Base-by-base conservation (phyloP, 257 asterid genomes). In the Solanum ossicruentum region DNA sequence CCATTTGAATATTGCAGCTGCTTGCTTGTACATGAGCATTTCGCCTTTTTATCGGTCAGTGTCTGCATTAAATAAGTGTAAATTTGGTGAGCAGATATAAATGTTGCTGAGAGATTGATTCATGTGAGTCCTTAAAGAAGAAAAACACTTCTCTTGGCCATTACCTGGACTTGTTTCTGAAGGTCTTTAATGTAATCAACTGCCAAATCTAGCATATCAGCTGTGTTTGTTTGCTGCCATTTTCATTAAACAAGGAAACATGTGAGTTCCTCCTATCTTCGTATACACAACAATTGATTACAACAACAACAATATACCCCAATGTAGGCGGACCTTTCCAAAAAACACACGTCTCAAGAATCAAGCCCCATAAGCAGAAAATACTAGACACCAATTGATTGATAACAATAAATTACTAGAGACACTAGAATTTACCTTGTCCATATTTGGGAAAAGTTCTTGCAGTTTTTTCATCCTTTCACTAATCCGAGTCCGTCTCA, bases 161-260 rank as follows among this genome's bases (percentile, higher is more conserved):
- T 87, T 93, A 95, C 98, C 92, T 90, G 89, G 78, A 92, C 94
- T 86, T 93, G 93, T 54, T 87, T 89, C 85, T 95, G 97, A 85
- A 95, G 97, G 89, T 88, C 95, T 93, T 93, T 95, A 87, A 95
- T 95, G 94, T 89, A 89, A 81, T 93, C 94, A 90, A 93, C 95
- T 75, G 98, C 98, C 93, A 92, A 85, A 83, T 95, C 98, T 89
- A 95, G 61, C 98, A 95, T 95, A 84, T 95, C 95, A 52, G 98
- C 97, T 41, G 98, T 93, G 95, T 91, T 95, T 23, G 97, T 88
- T 93, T 95, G 98, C 98, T 95, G 93, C 86, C 84, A 83, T 86
- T 60, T 32, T 13, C 72, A 75, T 45, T 71, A 58, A 23, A 54
- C 63, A 7, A 9, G 20, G 3, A 51, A 67, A 80, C 41, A n/a